These are phyloP conservation scores for Paraleonurus japonicus DNA, from an alignment of 257 asterid genomes.

Conservation along the genomic window DNA sequence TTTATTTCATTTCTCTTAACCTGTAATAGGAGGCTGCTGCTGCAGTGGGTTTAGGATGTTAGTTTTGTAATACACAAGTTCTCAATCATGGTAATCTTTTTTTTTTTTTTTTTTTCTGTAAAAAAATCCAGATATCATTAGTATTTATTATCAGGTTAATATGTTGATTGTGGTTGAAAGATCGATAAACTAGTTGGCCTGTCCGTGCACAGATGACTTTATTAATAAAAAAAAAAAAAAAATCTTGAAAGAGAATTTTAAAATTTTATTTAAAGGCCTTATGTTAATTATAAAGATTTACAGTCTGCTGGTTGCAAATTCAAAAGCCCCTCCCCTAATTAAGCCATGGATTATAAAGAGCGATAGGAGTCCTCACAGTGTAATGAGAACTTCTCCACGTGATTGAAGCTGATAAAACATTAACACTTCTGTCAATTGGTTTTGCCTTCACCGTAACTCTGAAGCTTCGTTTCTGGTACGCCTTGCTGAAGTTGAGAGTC, in stretches of 20 bases:
- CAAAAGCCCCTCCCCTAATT: conserved; percentile 17
- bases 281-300: not conserved
- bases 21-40: not conserved
- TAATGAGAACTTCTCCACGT: conserved; percentile 57
- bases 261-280: not conserved
- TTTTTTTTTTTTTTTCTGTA: not conserved
- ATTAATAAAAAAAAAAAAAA: no score
- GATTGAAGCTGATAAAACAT: conserved; percentile 61
- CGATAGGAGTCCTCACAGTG: conserved; percentile 70
- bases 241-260: not conserved
- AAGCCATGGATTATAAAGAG: conserved; percentile 48
- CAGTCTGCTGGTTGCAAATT: not conserved
- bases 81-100: not conserved
- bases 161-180: not conserved
- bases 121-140: not conserved
- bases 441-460: conserved; percentile 77
- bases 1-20: not conserved
- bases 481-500: conserved; percentile 49
- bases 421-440: conserved; percentile 28
- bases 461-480: conserved; percentile 53
- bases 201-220: not conserved
- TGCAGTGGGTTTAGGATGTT: conserved; percentile 12
- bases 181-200: not conserved
- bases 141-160: not conserved
- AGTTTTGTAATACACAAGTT: conserved; percentile 8